Evolutionary conservation across 768 basidiomycete genomes (phyloP), one percentile per base, ranked within the genome.

Genomic region (Ramaria sp.): DNA sequence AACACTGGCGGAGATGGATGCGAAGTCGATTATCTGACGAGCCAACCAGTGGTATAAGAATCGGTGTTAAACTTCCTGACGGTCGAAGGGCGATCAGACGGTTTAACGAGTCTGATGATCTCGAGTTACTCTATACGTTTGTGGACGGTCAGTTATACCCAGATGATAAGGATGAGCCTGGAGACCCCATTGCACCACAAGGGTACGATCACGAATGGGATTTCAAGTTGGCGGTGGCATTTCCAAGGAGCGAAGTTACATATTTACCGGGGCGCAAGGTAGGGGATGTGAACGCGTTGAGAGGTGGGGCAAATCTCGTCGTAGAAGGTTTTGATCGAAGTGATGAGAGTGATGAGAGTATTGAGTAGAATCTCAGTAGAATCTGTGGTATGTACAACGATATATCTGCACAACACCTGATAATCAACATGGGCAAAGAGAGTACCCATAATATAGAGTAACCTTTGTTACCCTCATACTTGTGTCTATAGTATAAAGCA

Each of bases 61-160:
- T 69, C 65, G 85, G 66, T 55, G 83, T 65, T 71, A 79, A 59
- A 67, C 68, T 68, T 76, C 85, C 62, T 57, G 73, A 63, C 56
- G 77, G 77, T 7, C 60, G 65, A 56, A 72, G 88, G 15, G 68
- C 80, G 3, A 73, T 88, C 24, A 73, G 80, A 32, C 69, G 69
- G 37, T 88, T 93, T 60, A 60, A 69, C 16, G 59, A 66, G 58
- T 37, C 58, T 3, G 76, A 78, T 15, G 72, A 74, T 3, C 63
- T 91, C 37, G 82, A 81, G 1, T 68, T 74, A 16, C 73, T 94
- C 1, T 93, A 88, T 62, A 78, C 81, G 3, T 83, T 78, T 59
- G 84, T 86, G 49, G 92, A 89, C 59, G 66, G 75, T 25, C 74
- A 80, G 27, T 70, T 78, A 2, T 75, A 79, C 4, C 67, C 65